A percentile compares a stretch with the other conserved stretches of the same genome.
Conservation (phyloP, 83 land plant genomes). For the Picea abies region DNA sequence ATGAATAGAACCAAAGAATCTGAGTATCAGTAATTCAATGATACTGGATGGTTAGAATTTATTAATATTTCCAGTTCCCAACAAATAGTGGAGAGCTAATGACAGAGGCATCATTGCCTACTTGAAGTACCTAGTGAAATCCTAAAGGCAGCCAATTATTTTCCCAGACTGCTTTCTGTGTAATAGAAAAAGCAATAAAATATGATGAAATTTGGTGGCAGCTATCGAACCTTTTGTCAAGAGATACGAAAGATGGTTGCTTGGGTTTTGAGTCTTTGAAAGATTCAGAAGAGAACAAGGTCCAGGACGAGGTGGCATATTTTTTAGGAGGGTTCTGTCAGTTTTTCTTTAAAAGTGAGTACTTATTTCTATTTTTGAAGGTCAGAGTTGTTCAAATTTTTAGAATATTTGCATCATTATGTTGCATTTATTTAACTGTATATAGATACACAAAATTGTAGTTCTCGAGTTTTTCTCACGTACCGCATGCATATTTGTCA, state of each 20-base stretch:
- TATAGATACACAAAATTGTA: background rate
- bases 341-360: background rate
- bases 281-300: background rate
- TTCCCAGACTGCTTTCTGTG: background rate
- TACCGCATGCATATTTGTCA: background rate
- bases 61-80: background rate
- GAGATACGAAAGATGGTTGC: background rate
- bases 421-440: background rate
- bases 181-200: background rate
- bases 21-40: background rate
- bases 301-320: background rate
- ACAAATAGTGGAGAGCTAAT: background rate
- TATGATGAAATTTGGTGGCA: background rate
- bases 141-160: background rate
- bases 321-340: background rate
- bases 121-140: background rate
- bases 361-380: conserved; percentile 5
- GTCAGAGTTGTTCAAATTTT: background rate
- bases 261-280: background rate
- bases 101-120: background rate
- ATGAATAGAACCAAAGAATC: background rate
- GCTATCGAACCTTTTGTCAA: background rate
- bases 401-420: background rate
- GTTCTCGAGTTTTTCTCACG: background rate
- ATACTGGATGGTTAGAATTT: background rate